Evolutionary conservation across 2,329 filamentous ascomycete species (phyloP).

Genomic region (Trichophyton equinum): DNA sequence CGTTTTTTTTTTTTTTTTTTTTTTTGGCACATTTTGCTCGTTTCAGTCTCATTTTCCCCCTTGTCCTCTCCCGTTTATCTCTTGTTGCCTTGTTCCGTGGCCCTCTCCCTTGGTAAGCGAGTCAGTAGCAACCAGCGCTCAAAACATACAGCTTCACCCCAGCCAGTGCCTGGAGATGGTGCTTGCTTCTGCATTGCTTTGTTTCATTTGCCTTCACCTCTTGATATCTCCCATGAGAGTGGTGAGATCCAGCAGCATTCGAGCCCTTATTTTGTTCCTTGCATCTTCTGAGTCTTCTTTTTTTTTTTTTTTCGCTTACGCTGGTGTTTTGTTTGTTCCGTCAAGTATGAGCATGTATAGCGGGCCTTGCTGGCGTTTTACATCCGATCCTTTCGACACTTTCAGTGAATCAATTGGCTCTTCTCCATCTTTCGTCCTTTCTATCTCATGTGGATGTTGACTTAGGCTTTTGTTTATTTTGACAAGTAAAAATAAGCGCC

Average conservation of each 20-base stretch:
- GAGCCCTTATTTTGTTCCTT: not conserved
- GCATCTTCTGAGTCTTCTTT: not conserved
- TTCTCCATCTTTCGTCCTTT: not conserved
- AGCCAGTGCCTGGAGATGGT: not conserved
- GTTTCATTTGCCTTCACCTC: not conserved
- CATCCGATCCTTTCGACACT: not conserved
- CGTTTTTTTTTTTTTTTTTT: not conserved
- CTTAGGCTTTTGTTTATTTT: not conserved
- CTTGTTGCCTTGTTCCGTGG: not conserved
- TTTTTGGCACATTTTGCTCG: not conserved
- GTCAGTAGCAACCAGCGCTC: not conserved
- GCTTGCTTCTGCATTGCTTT: not conserved
- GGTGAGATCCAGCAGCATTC: not conserved
- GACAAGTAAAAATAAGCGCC: not conserved
- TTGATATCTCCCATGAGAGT: not conserved
- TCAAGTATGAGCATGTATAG: not conserved
- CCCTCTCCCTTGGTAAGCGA: no score
- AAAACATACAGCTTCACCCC: not conserved
- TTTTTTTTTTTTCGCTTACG: not conserved
- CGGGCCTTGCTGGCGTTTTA: not conserved
- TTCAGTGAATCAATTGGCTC: not conserved
- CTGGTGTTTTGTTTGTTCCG: not conserved
- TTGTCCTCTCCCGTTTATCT: not conserved
- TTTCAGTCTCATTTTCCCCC: not conserved
- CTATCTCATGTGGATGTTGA: not conserved